Evolutionary conservation across 2,329 filamentous ascomycete genomes (phyloP).

Genomic region (Fusarium sp.): DNA sequence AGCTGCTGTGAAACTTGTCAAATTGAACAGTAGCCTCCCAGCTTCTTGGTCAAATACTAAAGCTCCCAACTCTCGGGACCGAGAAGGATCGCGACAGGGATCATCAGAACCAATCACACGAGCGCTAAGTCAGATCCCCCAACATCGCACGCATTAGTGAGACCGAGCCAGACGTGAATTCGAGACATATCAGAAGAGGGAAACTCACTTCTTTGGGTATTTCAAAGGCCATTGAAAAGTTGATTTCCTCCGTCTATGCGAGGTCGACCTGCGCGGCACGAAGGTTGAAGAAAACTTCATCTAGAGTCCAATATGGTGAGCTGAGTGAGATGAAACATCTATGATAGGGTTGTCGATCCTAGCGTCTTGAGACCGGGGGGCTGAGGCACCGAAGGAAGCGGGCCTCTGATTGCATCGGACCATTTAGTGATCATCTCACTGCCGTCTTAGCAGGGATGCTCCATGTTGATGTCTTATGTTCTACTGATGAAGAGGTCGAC

Average conservation of each 20-base stretch:
- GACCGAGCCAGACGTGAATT: background rate
- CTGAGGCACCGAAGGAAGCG: background rate
- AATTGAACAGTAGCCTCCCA: fast-evolving
- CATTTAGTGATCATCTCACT: background rate
- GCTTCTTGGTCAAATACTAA: too few relatives aligned
- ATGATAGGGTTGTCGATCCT: background rate
- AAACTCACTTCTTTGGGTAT: fast-evolving
- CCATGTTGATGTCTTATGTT: background rate
- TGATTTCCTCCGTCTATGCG: fast-evolving
- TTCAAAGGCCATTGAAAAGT: too few relatives aligned
- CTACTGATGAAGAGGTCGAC: too few relatives aligned
- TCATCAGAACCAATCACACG: background rate
- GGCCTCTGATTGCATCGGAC: background rate
- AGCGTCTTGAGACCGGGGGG: background rate
- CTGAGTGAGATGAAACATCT: background rate
- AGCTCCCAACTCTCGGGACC: background rate
- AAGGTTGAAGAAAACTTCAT: background rate
- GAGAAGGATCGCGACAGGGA: background rate
- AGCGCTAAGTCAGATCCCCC: background rate
- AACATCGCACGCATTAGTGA: background rate
- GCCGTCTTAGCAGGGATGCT: background rate
- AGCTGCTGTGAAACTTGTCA: fast-evolving
- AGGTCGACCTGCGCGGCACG: too few relatives aligned
- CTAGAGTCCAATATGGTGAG: too few relatives aligned
- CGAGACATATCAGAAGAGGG: background rate